Percentiles rank a stretch among this genome's conserved stretches.
Conservation (phyloP, 2,329 filamentous ascomycete genomes). For the Mollisia scopiformis region DNA sequence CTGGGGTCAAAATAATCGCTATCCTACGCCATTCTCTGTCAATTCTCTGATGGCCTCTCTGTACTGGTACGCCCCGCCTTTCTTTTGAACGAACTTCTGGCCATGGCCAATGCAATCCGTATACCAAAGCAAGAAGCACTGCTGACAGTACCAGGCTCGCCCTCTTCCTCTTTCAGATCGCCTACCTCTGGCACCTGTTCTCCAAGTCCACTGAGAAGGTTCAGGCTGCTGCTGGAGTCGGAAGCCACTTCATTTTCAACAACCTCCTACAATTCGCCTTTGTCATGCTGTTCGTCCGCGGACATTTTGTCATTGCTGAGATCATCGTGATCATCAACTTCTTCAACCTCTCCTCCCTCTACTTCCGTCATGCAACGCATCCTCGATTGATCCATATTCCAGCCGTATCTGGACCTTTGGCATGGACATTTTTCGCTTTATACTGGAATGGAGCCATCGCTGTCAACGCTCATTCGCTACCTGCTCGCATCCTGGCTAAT, state of each 20-base stretch:
- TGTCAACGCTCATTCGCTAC: slow-evolving; percentile 67
- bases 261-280: slow-evolving; percentile 84
- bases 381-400: slow-evolving; percentile 77
- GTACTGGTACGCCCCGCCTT: slow-evolving; percentile 66
- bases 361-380: slow-evolving; percentile 77
- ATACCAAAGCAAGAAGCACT: not conserved
- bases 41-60: slow-evolving; percentile 67
- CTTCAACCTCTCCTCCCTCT: slow-evolving; percentile 76
- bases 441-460: slow-evolving; percentile 90
- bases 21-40: slow-evolving; percentile 74
- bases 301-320: slow-evolving; percentile 75
- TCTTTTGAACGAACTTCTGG: not conserved
- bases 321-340: slow-evolving; percentile 80
- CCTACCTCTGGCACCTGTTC: slow-evolving; percentile 79
- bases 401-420: slow-evolving; percentile 75
- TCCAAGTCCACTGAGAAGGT: slow-evolving; percentile 64
- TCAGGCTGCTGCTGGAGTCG: slow-evolving; percentile 74
- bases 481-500: slow-evolving; percentile 82
- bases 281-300: slow-evolving; percentile 80
- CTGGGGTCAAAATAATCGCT: slow-evolving; percentile 72
- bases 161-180: slow-evolving; percentile 75
- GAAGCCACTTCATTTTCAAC: slow-evolving; percentile 82
- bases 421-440: slow-evolving; percentile 83
- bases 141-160: slow-evolving; percentile 55
- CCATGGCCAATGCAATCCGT: not conserved